Base-by-base conservation (phyloP, 352 stramenopile species). In the Globisporangium heterothallicum region DNA sequence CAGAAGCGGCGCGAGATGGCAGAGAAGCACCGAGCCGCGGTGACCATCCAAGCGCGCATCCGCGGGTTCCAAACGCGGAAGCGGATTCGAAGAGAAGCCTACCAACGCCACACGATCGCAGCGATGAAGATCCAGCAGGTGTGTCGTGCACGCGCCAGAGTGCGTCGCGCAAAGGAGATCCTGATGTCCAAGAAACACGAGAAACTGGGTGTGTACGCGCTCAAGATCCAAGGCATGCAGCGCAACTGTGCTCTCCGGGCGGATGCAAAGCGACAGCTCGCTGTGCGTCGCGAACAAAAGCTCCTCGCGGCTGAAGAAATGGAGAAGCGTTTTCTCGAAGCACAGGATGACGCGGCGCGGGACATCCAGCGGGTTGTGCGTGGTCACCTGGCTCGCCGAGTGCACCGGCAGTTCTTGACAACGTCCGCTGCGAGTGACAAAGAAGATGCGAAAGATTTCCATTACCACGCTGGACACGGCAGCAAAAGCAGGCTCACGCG, bases 331-430 rank as follows among this genome's bases (percentile, higher is more conserved):
- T 47, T 49, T 14, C 38, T 55, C 10, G 48, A 59, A 4, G 40
- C 59, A 27, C 58, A 61, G 8, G 25, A 53, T 21, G 46, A 64
- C 9, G 77, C 77, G 9, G 74, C 60, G 1, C 58, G 49, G 7
- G 53, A 70, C 14, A 81, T 86, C 44, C 77, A 88, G 53, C 66
- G 70, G n/a, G 40, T 70, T 6, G 56, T 68, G 22, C 63, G 77
- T 22, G 63, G 54, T 0, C 59, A 77, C 22, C 43, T 81, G 13
- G 55, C 54, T 22, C 58, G 73, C 2, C 67, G 66, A 42, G 56
- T 47, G 24, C 54, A 76, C n/a, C 68, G 61, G 1, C 64, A 69
- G 29, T 41, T 56, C 41, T 81, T 70, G 9, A 61, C 48, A 13
- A 60, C 66, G 6, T 74, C 61, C 8, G 72, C 44, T 12, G 53